phyloP scores from a whole-genome alignment of 2,329 filamentous ascomycete genomes.

The Dryadomyces quercus-mongolicae region DNA sequence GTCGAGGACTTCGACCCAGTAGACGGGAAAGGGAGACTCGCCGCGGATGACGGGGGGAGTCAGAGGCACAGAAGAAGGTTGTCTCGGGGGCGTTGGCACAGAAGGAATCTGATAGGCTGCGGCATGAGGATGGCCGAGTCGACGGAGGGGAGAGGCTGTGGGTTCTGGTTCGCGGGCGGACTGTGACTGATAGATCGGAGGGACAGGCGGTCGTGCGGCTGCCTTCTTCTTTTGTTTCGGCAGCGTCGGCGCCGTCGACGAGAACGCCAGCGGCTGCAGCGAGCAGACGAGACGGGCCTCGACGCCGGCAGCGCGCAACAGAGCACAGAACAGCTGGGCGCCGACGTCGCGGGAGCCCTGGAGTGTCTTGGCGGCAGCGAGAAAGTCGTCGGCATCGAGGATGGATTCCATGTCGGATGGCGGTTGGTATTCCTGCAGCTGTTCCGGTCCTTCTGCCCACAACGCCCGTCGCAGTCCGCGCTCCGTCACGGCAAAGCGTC shows the following conservation, averaged over 20 bases:
- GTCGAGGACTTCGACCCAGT: slow-evolving; percentile 91
- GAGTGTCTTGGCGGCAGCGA: slow-evolving; percentile 52
- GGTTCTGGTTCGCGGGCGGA: no score
- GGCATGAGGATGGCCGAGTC: slow-evolving; percentile 42
- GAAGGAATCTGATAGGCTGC: slow-evolving; percentile 38
- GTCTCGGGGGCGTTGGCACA: slow-evolving; percentile 12
- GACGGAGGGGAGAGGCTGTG: slow-evolving; percentile 28
- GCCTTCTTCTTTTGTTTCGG: slow-evolving; percentile 22
- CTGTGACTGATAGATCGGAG: no score
- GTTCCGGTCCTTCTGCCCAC: slow-evolving; percentile 59
- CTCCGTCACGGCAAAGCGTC: slow-evolving; percentile 58
- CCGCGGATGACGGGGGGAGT: slow-evolving; percentile 39
- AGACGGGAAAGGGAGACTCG: slow-evolving; percentile 71
- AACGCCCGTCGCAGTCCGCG: slow-evolving; percentile 56
- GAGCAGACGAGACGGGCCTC: slow-evolving; percentile 80
- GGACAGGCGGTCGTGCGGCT: no score
- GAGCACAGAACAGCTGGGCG: slow-evolving; percentile 78
- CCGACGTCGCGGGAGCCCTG: slow-evolving; percentile 81
- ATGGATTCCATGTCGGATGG: slow-evolving; percentile 54
- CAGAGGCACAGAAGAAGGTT: slow-evolving; percentile 19
- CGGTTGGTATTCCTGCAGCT: slow-evolving; percentile 44
- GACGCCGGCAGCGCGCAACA: slow-evolving; percentile 73
- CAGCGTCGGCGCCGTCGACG: slow-evolving; percentile 35
- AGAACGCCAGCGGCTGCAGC: slow-evolving; percentile 68
- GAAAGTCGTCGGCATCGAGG: slow-evolving; percentile 62